Percentiles rank a stretch among this genome's conserved stretches.
These are phyloP conservation scores for Pseudopyrenochaeta lycopersici DNA, from an alignment of 2,329 filamentous ascomycete genomes.

Conservation along the genomic window DNA sequence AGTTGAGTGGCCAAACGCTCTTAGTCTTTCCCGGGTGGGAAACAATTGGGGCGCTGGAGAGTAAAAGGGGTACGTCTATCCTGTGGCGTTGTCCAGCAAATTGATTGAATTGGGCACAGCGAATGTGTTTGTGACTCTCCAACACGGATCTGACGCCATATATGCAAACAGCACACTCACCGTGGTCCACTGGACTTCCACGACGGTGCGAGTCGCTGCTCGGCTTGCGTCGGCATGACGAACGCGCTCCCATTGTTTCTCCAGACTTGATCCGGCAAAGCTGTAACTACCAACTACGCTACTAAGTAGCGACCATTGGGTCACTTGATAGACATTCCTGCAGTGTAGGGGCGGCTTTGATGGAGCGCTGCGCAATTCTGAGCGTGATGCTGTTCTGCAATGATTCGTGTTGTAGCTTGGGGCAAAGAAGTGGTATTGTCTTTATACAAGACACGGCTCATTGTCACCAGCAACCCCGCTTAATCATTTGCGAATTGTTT, in stretches of 20 bases:
- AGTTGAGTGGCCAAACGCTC: background rate
- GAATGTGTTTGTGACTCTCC: conserved; percentile 19
- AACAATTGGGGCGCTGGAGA: background rate
- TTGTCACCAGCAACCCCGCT: background rate
- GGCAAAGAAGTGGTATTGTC: too few species aligned
- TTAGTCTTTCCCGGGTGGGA: background rate
- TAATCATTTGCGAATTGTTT: background rate
- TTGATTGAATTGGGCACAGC: background rate
- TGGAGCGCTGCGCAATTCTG: too few species aligned
- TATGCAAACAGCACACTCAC: conserved; percentile 23
- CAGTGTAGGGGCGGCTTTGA: background rate
- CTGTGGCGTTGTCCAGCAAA: background rate
- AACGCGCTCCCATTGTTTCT: conserved; percentile 15
- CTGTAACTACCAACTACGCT: conserved; percentile 8
- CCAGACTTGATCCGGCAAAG: conserved; percentile 25
- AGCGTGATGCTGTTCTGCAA: too few species aligned
- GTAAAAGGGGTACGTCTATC: conserved; percentile 4
- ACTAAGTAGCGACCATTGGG: conserved; percentile 11
- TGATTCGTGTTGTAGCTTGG: too few species aligned
- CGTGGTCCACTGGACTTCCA: conserved; percentile 15
- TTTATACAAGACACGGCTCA: too few species aligned
- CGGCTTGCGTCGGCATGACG: conserved; percentile 41
- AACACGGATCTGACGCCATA: conserved; percentile 25
- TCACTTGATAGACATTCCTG: conserved; percentile 8
- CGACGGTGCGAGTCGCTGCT: conserved; percentile 26